A percentile compares a stretch with the other conserved stretches of the same genome.
Conservation (phyloP, 2,329 filamentous ascomycete species). For the Sporothrix variecibatus region DNA sequence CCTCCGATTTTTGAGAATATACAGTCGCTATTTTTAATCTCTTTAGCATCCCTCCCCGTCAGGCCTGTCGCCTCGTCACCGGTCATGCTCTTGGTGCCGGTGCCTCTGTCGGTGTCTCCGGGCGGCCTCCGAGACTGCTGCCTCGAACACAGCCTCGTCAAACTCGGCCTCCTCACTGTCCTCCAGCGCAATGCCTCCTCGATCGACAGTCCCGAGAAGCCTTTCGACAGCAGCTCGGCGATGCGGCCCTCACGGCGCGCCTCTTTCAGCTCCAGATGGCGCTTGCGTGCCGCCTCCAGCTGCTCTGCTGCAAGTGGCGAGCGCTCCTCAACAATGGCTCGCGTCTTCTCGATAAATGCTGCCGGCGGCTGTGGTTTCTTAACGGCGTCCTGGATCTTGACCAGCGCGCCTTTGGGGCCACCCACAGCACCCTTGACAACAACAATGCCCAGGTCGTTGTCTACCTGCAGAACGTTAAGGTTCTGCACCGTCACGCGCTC, state of each 20-base stretch:
- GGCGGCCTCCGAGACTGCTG: not conserved
- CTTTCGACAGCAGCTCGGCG: slow-evolving; percentile 36
- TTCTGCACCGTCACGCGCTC: slow-evolving; percentile 89
- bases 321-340: slow-evolving; percentile 47
- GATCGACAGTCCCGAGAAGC: slow-evolving; percentile 19
- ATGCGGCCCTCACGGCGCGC: slow-evolving; percentile 47
- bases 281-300: slow-evolving; percentile 51
- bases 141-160: not conserved
- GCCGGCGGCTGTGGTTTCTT: slow-evolving; percentile 69
- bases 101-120: slow-evolving; percentile 2
- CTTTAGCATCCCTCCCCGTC: not conserved
- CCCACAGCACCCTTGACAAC: slow-evolving; percentile 84
- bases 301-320: slow-evolving; percentile 49
- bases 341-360: slow-evolving; percentile 52
- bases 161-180: not conserved
- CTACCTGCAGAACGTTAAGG: slow-evolving; percentile 83
- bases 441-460: slow-evolving; percentile 82
- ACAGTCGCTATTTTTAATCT: slow-evolving; percentile 15
- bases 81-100: slow-evolving; percentile 15
- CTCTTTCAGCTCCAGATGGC: slow-evolving; percentile 58
- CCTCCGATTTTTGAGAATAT: slow-evolving; percentile 9
- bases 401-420: slow-evolving; percentile 82
- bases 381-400: slow-evolving; percentile 85
- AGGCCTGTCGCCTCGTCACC: too few species aligned
- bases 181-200: slow-evolving; percentile 19